Percentiles rank a stretch among this genome's conserved stretches.
These are phyloP conservation scores for Aspergillus neoniger DNA, from an alignment of 2,329 filamentous ascomycete species.

Conservation along the genomic window DNA sequence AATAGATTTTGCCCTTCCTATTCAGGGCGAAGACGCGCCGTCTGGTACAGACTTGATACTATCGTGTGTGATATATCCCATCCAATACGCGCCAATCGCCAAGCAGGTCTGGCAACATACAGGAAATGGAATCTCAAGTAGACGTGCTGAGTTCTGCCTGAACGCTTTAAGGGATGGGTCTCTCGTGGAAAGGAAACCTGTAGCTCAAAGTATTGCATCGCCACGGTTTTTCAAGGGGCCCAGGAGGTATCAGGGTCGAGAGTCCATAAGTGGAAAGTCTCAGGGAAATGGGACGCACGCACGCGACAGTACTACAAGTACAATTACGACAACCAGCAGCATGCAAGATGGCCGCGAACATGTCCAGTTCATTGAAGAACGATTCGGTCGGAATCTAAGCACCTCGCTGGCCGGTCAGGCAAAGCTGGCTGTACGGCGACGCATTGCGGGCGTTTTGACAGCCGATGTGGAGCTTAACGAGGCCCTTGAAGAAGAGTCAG, in stretches of 20 bases:
- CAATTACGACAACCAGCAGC: constrained; percentile 27
- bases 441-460: constrained; percentile 84
- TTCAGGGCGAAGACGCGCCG: constrained; percentile 65
- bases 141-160: constrained; percentile 86
- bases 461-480: constrained; percentile 68
- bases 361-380: constrained; percentile 82
- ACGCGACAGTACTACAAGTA: constrained; percentile 33
- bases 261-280: constrained; percentile 51
- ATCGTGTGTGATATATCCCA: constrained; percentile 71
- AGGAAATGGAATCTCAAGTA: constrained; percentile 87
- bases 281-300: constrained; percentile 38
- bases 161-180: constrained; percentile 70
- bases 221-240: constrained; percentile 66
- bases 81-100: constrained; percentile 68
- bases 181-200: constrained; percentile 53
- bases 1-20: constrained; percentile 54
- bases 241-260: constrained; percentile 71
- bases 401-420: constrained; percentile 76
- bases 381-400: constrained; percentile 89
- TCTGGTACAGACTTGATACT: constrained; percentile 60
- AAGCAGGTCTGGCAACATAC: constrained; percentile 98
- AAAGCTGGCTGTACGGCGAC: constrained; percentile 78
- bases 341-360: constrained; percentile 62
- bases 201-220: constrained; percentile 22
- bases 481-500: constrained; percentile 50